phyloP scores from a whole-genome alignment of 2,329 filamentous ascomycete genomes.

The Colletotrichum aenigma region DNA sequence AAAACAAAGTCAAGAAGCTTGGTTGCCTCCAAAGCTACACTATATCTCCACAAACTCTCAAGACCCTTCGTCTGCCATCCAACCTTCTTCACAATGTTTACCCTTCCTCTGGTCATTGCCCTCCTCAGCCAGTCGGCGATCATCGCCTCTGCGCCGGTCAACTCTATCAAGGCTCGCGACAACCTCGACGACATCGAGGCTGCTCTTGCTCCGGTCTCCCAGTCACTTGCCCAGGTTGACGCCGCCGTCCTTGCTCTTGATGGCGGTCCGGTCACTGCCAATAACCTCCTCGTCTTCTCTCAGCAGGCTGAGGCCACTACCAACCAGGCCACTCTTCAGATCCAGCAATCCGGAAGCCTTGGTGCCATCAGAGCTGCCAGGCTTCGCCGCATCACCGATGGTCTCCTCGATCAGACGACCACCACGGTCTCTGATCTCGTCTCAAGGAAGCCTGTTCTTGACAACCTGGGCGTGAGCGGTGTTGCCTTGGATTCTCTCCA shows the following conservation, averaged over 20 bases:
- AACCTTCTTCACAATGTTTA: background rate
- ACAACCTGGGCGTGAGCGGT: constrained; percentile 27
- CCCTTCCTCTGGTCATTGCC: background rate
- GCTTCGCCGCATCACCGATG: constrained; percentile 22
- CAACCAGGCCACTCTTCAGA: constrained; percentile 26
- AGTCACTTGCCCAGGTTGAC: constrained; percentile 5
- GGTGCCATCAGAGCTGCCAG: constrained; percentile 23
- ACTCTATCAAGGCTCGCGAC: background rate
- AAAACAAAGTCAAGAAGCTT: constrained; percentile 14
- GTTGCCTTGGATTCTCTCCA: constrained; percentile 26
- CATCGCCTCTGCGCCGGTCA: background rate
- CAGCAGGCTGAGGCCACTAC: constrained; percentile 17
- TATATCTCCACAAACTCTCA: background rate
- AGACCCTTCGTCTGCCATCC: background rate
- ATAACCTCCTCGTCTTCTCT: constrained; percentile 7
- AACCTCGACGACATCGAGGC: constrained; percentile 2
- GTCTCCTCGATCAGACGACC: constrained; percentile 24
- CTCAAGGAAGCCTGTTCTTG: constrained; percentile 28
- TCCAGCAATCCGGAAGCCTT: constrained; percentile 25
- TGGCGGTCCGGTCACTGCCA: constrained; percentile 6
- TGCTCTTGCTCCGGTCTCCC: constrained; percentile 1
- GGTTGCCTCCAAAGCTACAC: background rate
- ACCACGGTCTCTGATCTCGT: constrained; percentile 23
- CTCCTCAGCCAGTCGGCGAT: constrained; percentile 9
- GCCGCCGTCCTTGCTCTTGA: constrained; percentile 7